These are phyloP conservation scores for Mortierella alpina DNA, from an alignment of 192 early-diverging fungal species.

Conservation along the genomic window DNA sequence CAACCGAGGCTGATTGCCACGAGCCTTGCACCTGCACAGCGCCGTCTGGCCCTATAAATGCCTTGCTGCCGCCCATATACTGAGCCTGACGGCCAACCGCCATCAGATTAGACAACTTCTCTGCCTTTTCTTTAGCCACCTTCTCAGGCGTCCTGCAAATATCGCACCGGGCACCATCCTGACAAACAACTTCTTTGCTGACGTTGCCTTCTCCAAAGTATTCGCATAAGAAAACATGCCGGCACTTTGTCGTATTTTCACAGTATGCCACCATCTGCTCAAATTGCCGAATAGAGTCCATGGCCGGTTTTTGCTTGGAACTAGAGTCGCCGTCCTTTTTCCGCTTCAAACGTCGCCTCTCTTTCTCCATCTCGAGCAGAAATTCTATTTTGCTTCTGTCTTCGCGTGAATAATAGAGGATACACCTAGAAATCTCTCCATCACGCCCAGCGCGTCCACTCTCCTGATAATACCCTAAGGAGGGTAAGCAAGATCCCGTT, in stretches of 20 bases:
- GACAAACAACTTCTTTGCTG: constrained; percentile 12
- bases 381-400: constrained; percentile 78
- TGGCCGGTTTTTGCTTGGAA: not conserved
- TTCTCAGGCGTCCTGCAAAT: constrained; percentile 49
- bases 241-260: constrained; percentile 85
- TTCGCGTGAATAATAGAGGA: constrained; percentile 81
- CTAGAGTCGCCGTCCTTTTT: constrained; percentile 59
- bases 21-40: constrained; percentile 26
- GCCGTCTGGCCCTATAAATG: constrained; percentile 26
- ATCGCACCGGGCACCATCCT: constrained; percentile 35
- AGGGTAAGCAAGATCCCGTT: not conserved
- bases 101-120: constrained; percentile 10
- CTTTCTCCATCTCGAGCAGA: constrained; percentile 49
- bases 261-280: constrained; percentile 79
- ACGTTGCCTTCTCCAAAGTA: constrained; percentile 92
- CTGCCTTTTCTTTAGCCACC: constrained; percentile 23
- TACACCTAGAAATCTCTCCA: constrained; percentile 65
- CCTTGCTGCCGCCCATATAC: constrained; percentile 24
- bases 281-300: constrained; percentile 54
- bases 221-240: constrained; percentile 82
- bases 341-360: constrained; percentile 78
- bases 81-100: constrained; percentile 6
- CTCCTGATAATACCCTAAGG: constrained; percentile 77
- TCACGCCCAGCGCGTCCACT: constrained; percentile 74
- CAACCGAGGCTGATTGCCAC: constrained; percentile 22